phyloP scores from a whole-genome alignment of 805 yeast genomes.

The Metschnikowia similis region DNA sequence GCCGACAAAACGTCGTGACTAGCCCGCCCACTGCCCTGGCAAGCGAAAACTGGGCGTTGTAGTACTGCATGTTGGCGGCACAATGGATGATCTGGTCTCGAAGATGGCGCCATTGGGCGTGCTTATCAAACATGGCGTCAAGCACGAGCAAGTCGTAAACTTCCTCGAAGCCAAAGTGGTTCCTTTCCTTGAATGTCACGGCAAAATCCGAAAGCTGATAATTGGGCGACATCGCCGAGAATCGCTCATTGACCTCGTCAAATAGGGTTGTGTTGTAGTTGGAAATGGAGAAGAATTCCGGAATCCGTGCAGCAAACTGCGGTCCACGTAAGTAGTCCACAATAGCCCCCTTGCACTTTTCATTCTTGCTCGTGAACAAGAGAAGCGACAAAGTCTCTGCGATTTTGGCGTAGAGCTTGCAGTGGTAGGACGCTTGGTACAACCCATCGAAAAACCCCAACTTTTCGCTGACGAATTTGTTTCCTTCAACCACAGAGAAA shows the following conservation, averaged over 20 bases:
- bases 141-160: conserved; percentile 59
- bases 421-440: conserved; percentile 46
- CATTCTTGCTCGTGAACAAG: conserved; percentile 53
- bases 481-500: background rate
- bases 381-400: conserved; percentile 74
- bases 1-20: conserved; percentile 58
- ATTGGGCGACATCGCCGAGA: conserved; percentile 46
- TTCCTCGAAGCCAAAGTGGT: conserved; percentile 48
- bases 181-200: conserved; percentile 39
- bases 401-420: conserved; percentile 59
- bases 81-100: conserved; percentile 51
- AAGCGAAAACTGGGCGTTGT: conserved; percentile 61
- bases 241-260: conserved; percentile 40
- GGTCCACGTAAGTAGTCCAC: conserved; percentile 36
- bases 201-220: conserved; percentile 49
- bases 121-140: conserved; percentile 49
- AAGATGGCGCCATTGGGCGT: conserved; percentile 27
- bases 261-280: conserved; percentile 48
- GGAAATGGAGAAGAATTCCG: conserved; percentile 36
- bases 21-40: conserved; percentile 79
- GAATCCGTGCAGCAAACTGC: conserved; percentile 29
- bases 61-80: conserved; percentile 59
- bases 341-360: conserved; percentile 39
- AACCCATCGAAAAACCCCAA: conserved; percentile 14
- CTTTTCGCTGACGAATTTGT: background rate